phyloP scores from a whole-genome alignment of 2,329 filamentous ascomycete species.

The Karstenula rhodostoma region DNA sequence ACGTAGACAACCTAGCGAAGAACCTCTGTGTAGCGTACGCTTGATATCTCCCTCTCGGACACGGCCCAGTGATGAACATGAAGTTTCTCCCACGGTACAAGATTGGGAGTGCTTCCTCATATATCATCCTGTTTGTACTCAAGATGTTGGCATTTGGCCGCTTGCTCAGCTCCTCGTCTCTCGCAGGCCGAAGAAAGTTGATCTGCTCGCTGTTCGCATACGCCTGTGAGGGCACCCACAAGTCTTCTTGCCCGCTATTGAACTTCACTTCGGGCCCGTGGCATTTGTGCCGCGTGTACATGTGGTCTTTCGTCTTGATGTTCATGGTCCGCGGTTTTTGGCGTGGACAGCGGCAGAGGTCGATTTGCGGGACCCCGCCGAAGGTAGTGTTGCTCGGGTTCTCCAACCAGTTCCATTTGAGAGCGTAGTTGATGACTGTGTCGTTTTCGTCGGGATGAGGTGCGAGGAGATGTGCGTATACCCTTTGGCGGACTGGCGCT shows the following conservation, averaged over 20 bases:
- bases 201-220: conserved; percentile 32
- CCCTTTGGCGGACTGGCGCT: conserved; percentile 15
- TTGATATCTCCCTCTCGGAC: conserved; percentile 45
- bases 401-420: conserved; percentile 38
- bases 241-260: conserved; percentile 20
- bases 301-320: conserved; percentile 30
- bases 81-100: conserved; percentile 39
- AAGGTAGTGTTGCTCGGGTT: conserved; percentile 44
- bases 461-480: conserved; percentile 35
- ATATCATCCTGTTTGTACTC: conserved; percentile 28
- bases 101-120: conserved; percentile 33
- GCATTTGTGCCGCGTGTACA: conserved; percentile 43
- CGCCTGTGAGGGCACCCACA: conserved; percentile 30
- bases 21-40: conserved; percentile 39
- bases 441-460: conserved; percentile 45
- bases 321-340: conserved; percentile 15
- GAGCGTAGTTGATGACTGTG: conserved; percentile 46
- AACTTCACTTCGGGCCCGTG: conserved; percentile 34
- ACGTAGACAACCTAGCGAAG: conserved; percentile 26
- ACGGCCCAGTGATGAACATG: conserved; percentile 38
- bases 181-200: conserved; percentile 42
- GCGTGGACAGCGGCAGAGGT: conserved; percentile 36
- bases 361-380: conserved; percentile 34
- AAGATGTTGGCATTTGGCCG: conserved; percentile 25
- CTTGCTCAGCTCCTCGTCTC: conserved; percentile 23